Evolutionary conservation across 2,329 filamentous ascomycete genomes (phyloP), one percentile per base, ranked within the genome.

Genomic region (Paraconiothyrium brasiliense): DNA sequence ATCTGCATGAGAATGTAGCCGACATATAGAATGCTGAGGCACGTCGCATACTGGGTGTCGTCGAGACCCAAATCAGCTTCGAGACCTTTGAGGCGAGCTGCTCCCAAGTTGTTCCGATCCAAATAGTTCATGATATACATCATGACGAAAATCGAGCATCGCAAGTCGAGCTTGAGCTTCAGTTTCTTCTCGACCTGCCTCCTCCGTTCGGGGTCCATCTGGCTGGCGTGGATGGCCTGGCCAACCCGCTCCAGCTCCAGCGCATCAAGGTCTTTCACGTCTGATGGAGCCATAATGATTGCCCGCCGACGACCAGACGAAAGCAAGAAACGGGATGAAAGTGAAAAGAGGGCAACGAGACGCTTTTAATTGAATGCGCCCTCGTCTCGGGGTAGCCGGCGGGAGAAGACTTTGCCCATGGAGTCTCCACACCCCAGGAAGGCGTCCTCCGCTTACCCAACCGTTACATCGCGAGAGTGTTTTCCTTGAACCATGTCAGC

Each of bases 101-200:
- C 73, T 8, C 74, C 75, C 20, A 78, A 75, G 50, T 77, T 78
- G 63, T 78, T 77, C 32, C 58, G 51, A 64, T 73, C 68, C 34
- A 69, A 57, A 41, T 72, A 71, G 57, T 78, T 78, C 72, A 78
- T 75, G 39, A 78, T 77, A 55, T 78, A 78, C 30, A 78, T 77
- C 56, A 77, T 57, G 0, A 78, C 74, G 52, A 78, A 76, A 30
- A 76, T 54, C 20, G 68, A 71, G 55, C 74, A 78, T 56, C 74
- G 66, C 37, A 64, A 48, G 52, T 78, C 75, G 54, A 78, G 56
- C 64, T 78, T 78, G 55, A 71, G 63, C 63, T 77, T 77, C 69
- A 78, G 55, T 41, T 32, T 65, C 67, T 77, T 77, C 69, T 78
- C 75, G 8, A 78, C 75, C 48, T 67, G 50, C 44, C 51, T 63